These are phyloP conservation scores for Brassica hybrid DNA, from an alignment of 441 rosid species.

Conservation along the genomic window DNA sequence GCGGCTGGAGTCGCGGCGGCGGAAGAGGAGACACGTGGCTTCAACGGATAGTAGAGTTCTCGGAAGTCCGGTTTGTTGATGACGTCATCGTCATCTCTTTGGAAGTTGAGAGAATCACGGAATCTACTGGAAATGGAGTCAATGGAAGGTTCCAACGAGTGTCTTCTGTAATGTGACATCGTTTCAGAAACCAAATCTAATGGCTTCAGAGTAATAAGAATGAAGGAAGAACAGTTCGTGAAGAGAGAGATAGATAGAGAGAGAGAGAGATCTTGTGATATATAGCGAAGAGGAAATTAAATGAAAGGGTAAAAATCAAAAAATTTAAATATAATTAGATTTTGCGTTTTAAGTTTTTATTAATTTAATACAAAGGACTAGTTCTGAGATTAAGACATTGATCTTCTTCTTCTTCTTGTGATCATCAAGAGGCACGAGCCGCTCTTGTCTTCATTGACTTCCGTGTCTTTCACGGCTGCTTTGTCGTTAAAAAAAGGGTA, in stretches of 20 bases:
- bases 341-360: not conserved
- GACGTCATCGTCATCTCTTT: slow-evolving; percentile 34
- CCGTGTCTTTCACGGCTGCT: slow-evolving; percentile 37
- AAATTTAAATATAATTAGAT: not conserved
- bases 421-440: slow-evolving; percentile 38
- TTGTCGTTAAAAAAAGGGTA: slow-evolving; percentile 9
- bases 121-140: slow-evolving; percentile 48
- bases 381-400: slow-evolving; percentile 40
- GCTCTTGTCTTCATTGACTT: slow-evolving; percentile 22
- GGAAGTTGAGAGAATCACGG: slow-evolving; percentile 45
- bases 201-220: not conserved
- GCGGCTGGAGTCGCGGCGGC: slow-evolving; percentile 39
- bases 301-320: not conserved
- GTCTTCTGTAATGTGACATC: slow-evolving; percentile 49
- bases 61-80: slow-evolving; percentile 63
- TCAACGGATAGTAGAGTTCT: too few species aligned
- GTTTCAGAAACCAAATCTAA: not conserved
- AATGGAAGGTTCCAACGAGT: slow-evolving; percentile 39
- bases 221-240: slow-evolving; percentile 39
- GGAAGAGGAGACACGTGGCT: slow-evolving; percentile 43
- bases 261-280: slow-evolving; percentile 40
- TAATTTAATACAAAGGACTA: slow-evolving; percentile 12
- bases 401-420: slow-evolving; percentile 22
- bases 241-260: slow-evolving; percentile 29
- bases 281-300: slow-evolving; percentile 19